A percentile compares a stretch with the other conserved stretches of the same genome.
Evolutionary conservation across 2,329 filamentous ascomycete species (phyloP).

Genomic region (Penicillium sp.): DNA sequence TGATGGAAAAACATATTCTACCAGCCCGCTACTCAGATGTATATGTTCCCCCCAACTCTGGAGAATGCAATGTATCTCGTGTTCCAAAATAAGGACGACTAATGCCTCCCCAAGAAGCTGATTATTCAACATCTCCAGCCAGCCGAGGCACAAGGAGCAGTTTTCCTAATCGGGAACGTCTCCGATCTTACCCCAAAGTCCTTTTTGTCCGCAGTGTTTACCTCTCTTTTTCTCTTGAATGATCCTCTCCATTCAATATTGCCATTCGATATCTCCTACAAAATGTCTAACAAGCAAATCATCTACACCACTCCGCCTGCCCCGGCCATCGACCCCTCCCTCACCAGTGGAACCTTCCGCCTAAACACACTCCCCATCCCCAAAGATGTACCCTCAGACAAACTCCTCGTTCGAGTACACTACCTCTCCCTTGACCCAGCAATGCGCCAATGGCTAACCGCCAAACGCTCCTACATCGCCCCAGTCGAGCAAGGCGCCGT

Average conservation of each 20-base stretch:
- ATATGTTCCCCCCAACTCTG: not conserved
- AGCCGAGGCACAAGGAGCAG: conserved; percentile 27
- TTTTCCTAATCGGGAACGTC: conserved; percentile 28
- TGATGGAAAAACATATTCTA: no score
- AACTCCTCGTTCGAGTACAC: conserved; percentile 60
- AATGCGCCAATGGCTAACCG: conserved; percentile 71
- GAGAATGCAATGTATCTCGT: not conserved
- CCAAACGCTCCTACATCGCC: conserved; percentile 62
- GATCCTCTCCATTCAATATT: not conserved
- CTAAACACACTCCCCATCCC: conserved; percentile 29
- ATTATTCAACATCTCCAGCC: conserved; percentile 5
- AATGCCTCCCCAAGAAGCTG: not conserved
- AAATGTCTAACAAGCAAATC: conserved; percentile 37
- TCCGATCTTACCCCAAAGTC: conserved; percentile 14
- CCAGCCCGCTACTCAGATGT: no score
- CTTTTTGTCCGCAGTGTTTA: not conserved
- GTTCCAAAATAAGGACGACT: not conserved
- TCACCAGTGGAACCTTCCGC: conserved; percentile 37
- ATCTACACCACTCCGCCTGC: conserved; percentile 37
- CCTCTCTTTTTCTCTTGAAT: not conserved
- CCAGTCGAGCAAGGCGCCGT: conserved; percentile 66
- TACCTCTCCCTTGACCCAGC: conserved; percentile 72
- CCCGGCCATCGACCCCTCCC: conserved; percentile 38
- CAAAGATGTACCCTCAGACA: conserved; percentile 46
- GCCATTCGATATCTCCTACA: not conserved